phyloP scores from a whole-genome alignment of 495 filamentous ascomycete species.

The Xylaria flabelliformis region DNA sequence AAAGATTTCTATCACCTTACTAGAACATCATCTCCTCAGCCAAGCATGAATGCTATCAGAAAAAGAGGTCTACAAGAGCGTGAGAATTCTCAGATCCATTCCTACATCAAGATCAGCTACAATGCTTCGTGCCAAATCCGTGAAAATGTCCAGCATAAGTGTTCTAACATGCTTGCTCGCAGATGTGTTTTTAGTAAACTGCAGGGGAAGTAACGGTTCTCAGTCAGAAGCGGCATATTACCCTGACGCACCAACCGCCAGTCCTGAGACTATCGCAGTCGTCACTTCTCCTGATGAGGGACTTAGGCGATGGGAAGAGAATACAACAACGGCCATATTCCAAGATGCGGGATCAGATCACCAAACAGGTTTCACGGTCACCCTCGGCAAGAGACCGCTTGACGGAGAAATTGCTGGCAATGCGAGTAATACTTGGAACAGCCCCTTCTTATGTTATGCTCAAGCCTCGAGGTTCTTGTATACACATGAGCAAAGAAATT shows the following conservation, averaged over 20 bases:
- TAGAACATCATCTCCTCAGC: neutral
- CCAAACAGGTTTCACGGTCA: conserved; percentile 1
- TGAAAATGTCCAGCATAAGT: neutral
- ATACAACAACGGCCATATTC: neutral
- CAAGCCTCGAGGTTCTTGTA: conserved; percentile 1
- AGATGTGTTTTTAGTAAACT: conserved; percentile 13
- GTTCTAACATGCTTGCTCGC: neutral
- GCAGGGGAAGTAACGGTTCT: neutral
- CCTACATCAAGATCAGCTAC: neutral
- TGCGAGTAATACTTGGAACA: conserved; percentile 7
- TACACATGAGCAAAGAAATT: neutral
- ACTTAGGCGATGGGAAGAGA: neutral
- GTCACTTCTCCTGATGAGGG: neutral
- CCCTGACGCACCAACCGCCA: neutral
- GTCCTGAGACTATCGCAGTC: neutral
- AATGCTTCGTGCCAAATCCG: neutral
- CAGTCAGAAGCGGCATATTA: conserved; percentile 15
- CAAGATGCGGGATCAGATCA: neutral
- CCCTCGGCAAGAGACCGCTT: neutral
- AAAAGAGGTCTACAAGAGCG: neutral
- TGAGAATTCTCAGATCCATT: neutral
- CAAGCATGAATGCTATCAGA: neutral
- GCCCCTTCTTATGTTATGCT: neutral
- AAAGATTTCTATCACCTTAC: neutral
- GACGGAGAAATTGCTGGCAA: neutral